A percentile compares a stretch with the other conserved stretches of the same genome.
phyloP scores from a whole-genome alignment of 2,329 filamentous ascomycete genomes.

The Hymenotorrendiella dingleyae region DNA sequence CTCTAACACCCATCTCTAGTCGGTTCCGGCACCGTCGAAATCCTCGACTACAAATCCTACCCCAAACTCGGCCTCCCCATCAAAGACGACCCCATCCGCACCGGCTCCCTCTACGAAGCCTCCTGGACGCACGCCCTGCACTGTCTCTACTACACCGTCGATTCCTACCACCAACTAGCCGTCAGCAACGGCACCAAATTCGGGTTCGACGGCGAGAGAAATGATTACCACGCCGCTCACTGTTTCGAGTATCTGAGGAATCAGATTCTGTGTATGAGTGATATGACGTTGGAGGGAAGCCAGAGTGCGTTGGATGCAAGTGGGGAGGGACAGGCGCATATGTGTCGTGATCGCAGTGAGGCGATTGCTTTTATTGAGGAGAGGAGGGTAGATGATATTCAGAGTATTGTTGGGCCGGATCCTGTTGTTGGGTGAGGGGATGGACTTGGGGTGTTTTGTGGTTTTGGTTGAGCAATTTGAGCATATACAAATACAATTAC shows the following conservation, averaged over 20 bases:
- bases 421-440: too few species aligned
- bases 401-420: constrained; percentile 29
- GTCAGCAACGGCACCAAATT: constrained; percentile 20
- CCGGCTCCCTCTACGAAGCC: constrained; percentile 29
- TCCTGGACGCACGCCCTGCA: constrained; percentile 32
- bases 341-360: constrained; percentile 30
- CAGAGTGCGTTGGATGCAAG: constrained; percentile 22
- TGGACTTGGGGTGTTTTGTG: too few species aligned
- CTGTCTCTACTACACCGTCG: constrained; percentile 31
- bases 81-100: constrained; percentile 27
- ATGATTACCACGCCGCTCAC: constrained; percentile 27
- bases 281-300: constrained; percentile 32
- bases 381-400: constrained; percentile 30
- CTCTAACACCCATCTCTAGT: constrained; percentile 13
- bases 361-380: constrained; percentile 30
- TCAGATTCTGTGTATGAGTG: constrained; percentile 30
- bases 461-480: too few species aligned
- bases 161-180: constrained; percentile 31
- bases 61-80: constrained; percentile 31
- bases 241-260: constrained; percentile 32
- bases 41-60: constrained; percentile 27
- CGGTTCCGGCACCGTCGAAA: constrained; percentile 29
- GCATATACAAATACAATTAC: too few species aligned
- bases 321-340: constrained; percentile 28
- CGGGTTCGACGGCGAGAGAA: constrained; percentile 25